Base-by-base conservation (phyloP, 2,329 filamentous ascomycete genomes). In the Colletotrichum gigasporum region DNA sequence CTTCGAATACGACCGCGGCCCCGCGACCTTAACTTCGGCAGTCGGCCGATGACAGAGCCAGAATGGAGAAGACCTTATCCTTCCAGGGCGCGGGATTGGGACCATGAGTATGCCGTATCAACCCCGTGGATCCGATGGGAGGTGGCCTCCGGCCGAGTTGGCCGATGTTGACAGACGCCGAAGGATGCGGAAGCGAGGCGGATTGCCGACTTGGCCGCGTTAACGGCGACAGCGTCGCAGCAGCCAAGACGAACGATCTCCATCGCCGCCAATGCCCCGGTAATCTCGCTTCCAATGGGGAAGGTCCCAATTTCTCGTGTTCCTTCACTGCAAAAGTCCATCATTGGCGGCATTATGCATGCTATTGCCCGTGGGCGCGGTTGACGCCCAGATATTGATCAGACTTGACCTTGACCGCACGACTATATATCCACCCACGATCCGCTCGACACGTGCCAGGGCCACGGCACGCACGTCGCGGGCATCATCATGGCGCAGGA, bases 381-480 rank as follows among this genome's bases (percentile, higher is more conserved):
- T 52, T 32, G 20, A 45, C 47, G 47, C n/a, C 11, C n/a, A 28
- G 37, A 34, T 7, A 34, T n/a, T n/a, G n/a, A n/a, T n/a, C n/a
- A n/a, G n/a, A n/a, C n/a, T n/a, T n/a, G n/a, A n/a, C n/a, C n/a
- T n/a, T n/a, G n/a, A n/a, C n/a, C n/a, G n/a, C n/a, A n/a, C n/a
- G n/a, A n/a, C n/a, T 57, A 50, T 62, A 63, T 30, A 63, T 30
- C 22, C 7, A 18, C 14, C 28, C 28, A 42, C 11, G 44, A 63
- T 63, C 82, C 81, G 9, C 72, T 75, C 14, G 74, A 78, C 41
- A 74, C 73, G 55, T 78, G 76, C 63, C 67, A 70, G 20, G 79
- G 79, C 18, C 81, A 84, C 67, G 80, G 81, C 3, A 83, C 81
- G 0, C 79, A 81, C 62, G 77, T 81, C 24, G 74, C 80, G 8